phyloP scores from a whole-genome alignment of 805 yeast genomes.

The Komagataella mondaviorum region DNA sequence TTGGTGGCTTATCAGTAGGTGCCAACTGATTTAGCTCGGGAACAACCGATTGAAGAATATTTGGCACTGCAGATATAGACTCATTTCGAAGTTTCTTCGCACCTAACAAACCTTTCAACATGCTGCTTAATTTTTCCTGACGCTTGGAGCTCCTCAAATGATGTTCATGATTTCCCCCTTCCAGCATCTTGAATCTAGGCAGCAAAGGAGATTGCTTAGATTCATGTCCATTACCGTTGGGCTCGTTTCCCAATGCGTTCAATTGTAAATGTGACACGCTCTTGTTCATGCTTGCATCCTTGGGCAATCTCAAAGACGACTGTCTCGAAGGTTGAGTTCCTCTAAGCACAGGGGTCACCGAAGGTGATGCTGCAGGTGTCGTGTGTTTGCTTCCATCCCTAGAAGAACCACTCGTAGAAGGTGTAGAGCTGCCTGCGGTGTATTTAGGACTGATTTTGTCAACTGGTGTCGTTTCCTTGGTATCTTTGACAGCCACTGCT shows the following conservation, averaged over 20 bases:
- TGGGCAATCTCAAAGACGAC: background rate
- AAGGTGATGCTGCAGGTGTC: conserved; percentile 4
- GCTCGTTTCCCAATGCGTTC: conserved; percentile 7
- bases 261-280: background rate
- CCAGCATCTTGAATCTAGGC: conserved; percentile 41
- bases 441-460: background rate
- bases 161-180: conserved; percentile 74
- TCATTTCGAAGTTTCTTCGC: conserved; percentile 58
- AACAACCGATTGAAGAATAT: conserved; percentile 28
- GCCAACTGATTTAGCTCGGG: conserved; percentile 1
- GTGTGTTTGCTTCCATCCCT: conserved; percentile 3
- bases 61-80: conserved; percentile 66
- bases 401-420: conserved; percentile 5
- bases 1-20: conserved; percentile 35
- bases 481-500: background rate
- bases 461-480: background rate
- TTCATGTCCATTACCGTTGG: background rate
- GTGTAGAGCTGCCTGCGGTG: conserved; percentile 2
- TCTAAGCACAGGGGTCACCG: conserved; percentile 1
- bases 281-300: background rate
- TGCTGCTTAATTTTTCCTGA: conserved; percentile 61
- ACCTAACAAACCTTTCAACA: conserved; percentile 68
- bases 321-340: conserved; percentile 1
- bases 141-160: conserved; percentile 61
- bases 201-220: conserved; percentile 1